Conservation (phyloP, 805 yeast genomes). For the Komagataella populi region DNA sequence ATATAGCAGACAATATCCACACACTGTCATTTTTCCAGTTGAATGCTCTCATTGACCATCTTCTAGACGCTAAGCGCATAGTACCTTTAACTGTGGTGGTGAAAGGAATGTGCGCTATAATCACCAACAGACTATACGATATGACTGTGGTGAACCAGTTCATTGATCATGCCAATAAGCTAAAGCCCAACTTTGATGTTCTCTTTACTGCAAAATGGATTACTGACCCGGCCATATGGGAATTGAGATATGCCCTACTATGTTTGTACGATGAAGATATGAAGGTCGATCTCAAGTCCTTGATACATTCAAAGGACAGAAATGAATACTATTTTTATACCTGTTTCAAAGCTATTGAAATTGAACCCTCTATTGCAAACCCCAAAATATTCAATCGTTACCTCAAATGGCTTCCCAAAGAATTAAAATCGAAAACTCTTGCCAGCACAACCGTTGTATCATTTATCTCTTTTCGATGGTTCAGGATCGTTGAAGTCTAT, state of each 20-base stretch:
- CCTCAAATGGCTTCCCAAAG: background rate
- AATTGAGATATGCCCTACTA: background rate
- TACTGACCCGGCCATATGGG: background rate
- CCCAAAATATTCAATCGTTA: background rate
- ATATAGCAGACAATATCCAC: background rate
- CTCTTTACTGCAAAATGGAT: background rate
- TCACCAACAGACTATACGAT: background rate
- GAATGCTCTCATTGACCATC: background rate
- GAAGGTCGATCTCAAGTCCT: background rate
- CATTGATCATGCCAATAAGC: background rate
- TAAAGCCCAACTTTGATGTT: background rate
- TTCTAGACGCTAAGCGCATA: background rate
- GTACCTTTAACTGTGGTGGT: background rate
- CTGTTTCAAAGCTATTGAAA: background rate
- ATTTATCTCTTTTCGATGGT: background rate
- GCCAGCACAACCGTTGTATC: background rate
- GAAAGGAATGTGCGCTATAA: background rate
- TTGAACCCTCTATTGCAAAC: background rate
- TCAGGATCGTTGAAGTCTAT: background rate
- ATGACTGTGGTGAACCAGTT: background rate
- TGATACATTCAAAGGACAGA: background rate
- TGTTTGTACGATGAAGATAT: background rate
- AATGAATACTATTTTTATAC: background rate
- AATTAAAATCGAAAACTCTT: background rate
- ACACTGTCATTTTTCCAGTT: background rate